Conservation (phyloP, 2,329 filamentous ascomycete species). For the Aspergillus cejpii region DNA sequence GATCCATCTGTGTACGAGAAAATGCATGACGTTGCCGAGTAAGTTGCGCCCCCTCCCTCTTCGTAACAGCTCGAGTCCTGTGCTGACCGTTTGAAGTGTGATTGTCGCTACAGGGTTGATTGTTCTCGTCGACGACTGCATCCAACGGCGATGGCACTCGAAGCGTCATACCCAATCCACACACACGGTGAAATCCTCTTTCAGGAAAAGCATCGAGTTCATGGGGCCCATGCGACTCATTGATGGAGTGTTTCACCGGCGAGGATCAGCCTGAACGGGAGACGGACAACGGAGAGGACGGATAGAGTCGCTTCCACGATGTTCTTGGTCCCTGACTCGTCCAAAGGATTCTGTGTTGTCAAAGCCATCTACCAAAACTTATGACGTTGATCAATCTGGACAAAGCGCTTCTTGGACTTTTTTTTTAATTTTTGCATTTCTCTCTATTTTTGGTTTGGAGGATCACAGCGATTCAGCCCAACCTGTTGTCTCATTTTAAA, state of each 20-base stretch:
- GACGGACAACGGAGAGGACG: background rate
- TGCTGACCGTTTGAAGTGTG: slow-evolving; percentile 50
- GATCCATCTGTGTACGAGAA: slow-evolving; percentile 63
- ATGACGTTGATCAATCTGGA: background rate
- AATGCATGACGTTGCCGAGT: slow-evolving; percentile 80
- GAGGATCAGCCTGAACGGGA: slow-evolving; percentile 30
- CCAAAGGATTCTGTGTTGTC: background rate
- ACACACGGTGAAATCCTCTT: slow-evolving; percentile 47
- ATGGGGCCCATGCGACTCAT: slow-evolving; percentile 57
- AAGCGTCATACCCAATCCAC: slow-evolving; percentile 48
- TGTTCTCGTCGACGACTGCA: slow-evolving; percentile 82
- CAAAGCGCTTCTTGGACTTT: slow-evolving; percentile 4
- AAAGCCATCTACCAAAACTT: background rate
- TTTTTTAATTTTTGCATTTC: slow-evolving; percentile 9
- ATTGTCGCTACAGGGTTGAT: slow-evolving; percentile 86
- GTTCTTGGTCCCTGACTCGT: background rate
- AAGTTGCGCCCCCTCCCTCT: slow-evolving; percentile 39
- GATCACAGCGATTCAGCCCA: background rate
- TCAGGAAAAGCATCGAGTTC: slow-evolving; percentile 55
- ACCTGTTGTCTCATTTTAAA: background rate
- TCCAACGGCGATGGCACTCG: slow-evolving; percentile 67
- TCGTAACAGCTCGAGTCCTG: slow-evolving; percentile 1
- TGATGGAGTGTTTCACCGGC: slow-evolving; percentile 57
- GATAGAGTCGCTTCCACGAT: background rate
- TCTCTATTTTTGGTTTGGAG: slow-evolving; percentile 1